phyloP scores from a whole-genome alignment of 2,329 filamentous ascomycete genomes.

The Metarhizium anisopliae region DNA sequence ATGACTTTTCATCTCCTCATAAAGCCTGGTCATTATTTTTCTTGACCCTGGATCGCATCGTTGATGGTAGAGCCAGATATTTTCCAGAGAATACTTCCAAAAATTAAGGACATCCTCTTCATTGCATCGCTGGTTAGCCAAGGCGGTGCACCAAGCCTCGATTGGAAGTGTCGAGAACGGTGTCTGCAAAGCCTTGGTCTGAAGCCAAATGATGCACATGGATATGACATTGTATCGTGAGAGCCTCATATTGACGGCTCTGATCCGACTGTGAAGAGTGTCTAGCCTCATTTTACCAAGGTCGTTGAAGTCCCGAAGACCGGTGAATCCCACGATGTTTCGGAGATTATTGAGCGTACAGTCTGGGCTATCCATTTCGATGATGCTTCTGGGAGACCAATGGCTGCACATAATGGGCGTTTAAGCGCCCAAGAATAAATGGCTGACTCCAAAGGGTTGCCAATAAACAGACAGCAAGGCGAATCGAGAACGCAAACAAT shows the following conservation, averaged over 20 bases:
- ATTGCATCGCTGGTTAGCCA: not conserved
- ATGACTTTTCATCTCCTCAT: not conserved
- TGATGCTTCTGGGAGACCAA: not conserved
- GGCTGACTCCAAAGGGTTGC: not conserved
- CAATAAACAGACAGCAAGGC: not conserved
- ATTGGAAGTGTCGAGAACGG: not conserved
- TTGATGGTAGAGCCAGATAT: not conserved
- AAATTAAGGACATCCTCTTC: not conserved
- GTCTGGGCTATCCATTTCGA: slow-evolving; percentile 12
- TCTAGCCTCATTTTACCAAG: slow-evolving; percentile 16
- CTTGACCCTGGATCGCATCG: not conserved
- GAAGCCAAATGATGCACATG: slow-evolving; percentile 19
- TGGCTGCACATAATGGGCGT: not conserved
- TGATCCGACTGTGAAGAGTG: slow-evolving; percentile 15
- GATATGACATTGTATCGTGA: slow-evolving; percentile 10
- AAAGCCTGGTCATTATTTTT: not conserved
- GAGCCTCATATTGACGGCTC: slow-evolving; percentile 5
- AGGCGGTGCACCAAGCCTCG: slow-evolving; percentile 1
- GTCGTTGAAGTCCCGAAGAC: slow-evolving; percentile 12
- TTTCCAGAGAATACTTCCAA: not conserved
- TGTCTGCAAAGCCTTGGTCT: slow-evolving; percentile 8
- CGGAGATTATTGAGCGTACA: slow-evolving; percentile 13
- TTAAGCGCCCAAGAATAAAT: not conserved
- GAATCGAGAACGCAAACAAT: not conserved
- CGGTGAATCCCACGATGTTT: slow-evolving; percentile 14